phyloP scores from a whole-genome alignment of 768 basidiomycete species.

The Amyloporia xantha region DNA sequence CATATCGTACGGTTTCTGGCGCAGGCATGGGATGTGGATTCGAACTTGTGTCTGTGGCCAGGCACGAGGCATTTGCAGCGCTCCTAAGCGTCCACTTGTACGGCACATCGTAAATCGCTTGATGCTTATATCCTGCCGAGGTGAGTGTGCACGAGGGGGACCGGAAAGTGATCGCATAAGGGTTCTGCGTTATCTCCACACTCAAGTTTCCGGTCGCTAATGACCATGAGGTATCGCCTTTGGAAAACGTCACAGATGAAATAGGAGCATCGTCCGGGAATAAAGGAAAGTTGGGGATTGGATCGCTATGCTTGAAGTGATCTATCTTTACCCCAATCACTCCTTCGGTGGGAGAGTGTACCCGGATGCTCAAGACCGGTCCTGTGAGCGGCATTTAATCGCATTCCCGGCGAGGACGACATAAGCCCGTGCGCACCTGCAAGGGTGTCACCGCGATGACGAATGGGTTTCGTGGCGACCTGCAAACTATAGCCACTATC shows the following conservation, averaged over 20 bases:
- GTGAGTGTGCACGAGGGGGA: conserved; percentile 40
- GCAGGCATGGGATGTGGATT: conserved; percentile 43
- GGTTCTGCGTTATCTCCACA: conserved; percentile 51
- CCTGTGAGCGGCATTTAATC: conserved; percentile 31
- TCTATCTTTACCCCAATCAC: conserved; percentile 52
- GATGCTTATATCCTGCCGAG: conserved; percentile 47
- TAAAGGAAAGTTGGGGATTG: conserved; percentile 44
- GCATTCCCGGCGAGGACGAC: neutral
- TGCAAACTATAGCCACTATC: conserved; percentile 47
- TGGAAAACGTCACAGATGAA: conserved; percentile 34
- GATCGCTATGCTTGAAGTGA: conserved; percentile 41
- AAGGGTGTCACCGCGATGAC: conserved; percentile 57
- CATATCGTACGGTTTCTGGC: conserved; percentile 40
- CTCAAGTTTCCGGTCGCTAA: conserved; percentile 44
- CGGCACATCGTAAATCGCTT: conserved; percentile 50
- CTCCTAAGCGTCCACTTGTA: conserved; percentile 44
- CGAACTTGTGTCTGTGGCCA: conserved; percentile 50
- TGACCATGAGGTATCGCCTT: conserved; percentile 19
- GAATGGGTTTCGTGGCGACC: conserved; percentile 54
- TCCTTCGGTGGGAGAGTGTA: conserved; percentile 50
- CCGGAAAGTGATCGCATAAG: conserved; percentile 58
- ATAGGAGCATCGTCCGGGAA: conserved; percentile 55
- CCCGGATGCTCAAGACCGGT: conserved; percentile 42
- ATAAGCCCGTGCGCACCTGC: conserved; percentile 33
- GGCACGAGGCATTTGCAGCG: conserved; percentile 49